These are phyloP conservation scores for Pseudomassariella vexata DNA, from an alignment of 2,329 filamentous ascomycete genomes.

Conservation along the genomic window DNA sequence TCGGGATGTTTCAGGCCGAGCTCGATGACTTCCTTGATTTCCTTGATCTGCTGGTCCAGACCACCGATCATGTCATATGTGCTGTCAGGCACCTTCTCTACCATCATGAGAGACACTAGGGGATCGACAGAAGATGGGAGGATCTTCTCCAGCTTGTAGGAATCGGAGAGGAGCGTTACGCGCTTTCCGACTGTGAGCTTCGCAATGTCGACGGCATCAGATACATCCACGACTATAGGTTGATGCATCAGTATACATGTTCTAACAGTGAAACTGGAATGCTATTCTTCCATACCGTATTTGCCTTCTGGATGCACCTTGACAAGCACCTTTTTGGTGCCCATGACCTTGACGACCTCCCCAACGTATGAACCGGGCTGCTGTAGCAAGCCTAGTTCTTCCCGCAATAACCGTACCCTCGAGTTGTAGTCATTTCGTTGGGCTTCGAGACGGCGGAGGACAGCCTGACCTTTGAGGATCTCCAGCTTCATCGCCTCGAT, in stretches of 20 bases:
- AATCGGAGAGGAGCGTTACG: conserved; percentile 92
- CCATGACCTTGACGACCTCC: conserved; percentile 99
- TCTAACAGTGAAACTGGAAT: too few relatives aligned
- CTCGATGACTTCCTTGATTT: conserved; percentile 99
- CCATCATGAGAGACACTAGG: conserved; percentile 99
- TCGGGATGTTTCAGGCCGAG: conserved; percentile 97
- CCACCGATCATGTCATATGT: conserved; percentile 99
- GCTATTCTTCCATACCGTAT: too few relatives aligned
- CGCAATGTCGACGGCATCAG: conserved; percentile 86
- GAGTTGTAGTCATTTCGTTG: conserved; percentile 99
- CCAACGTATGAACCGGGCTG: conserved; percentile 97
- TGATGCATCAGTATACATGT: too few relatives aligned
- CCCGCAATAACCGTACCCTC: conserved; percentile 84
- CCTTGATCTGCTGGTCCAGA: conserved; percentile 97
- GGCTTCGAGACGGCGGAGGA: conserved; percentile 88
- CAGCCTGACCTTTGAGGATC: conserved; percentile 97
- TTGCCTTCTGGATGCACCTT: conserved; percentile 99
- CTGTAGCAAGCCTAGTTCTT: conserved; percentile 92
- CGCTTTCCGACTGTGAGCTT: conserved; percentile 98
- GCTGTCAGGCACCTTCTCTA: conserved; percentile 98
- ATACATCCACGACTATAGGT: conserved; percentile 82
- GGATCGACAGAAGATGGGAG: conserved; percentile 97
- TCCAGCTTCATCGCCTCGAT: conserved; percentile 99
- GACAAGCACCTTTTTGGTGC: conserved; percentile 97
- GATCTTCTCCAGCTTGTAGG: conserved; percentile 98